Percentiles rank a stretch among this genome's conserved stretches.
Conservation (phyloP, 192 early-diverging fungal species). For the Coemansia sp. region DNA sequence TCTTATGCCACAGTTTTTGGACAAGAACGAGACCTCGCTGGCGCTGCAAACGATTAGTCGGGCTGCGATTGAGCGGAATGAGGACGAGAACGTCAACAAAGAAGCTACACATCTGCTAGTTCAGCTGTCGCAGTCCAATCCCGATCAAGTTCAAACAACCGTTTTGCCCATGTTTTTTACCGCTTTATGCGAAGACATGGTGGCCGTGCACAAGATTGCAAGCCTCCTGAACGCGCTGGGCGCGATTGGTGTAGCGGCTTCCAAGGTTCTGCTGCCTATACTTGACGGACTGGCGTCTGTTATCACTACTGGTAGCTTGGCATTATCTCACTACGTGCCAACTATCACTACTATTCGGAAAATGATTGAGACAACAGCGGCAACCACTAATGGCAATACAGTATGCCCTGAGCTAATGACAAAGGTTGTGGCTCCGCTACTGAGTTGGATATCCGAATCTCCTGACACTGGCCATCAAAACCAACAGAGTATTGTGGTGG, state of each 20-base stretch:
- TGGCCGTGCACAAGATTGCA: constrained; percentile 29
- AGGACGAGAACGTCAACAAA: constrained; percentile 53
- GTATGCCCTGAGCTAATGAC: constrained; percentile 12
- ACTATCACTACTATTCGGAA: constrained; percentile 39
- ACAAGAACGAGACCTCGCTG: constrained; percentile 54
- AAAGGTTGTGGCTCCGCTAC: constrained; percentile 18
- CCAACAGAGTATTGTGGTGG: constrained; percentile 14
- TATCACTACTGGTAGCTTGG: constrained; percentile 15
- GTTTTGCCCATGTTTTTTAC: constrained; percentile 46
- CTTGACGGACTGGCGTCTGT: constrained; percentile 20
- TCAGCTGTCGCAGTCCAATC: constrained; percentile 41
- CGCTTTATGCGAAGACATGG: constrained; percentile 31
- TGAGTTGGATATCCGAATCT: constrained; percentile 17
- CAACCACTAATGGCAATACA: background rate
- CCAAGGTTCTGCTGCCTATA: constrained; percentile 19
- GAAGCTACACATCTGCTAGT: constrained; percentile 47
- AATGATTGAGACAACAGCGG: constrained; percentile 29
- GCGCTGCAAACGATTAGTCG: constrained; percentile 41
- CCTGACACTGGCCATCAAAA: background rate
- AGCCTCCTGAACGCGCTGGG: constrained; percentile 43
- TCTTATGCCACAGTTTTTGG: constrained; percentile 57
- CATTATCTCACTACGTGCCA: constrained; percentile 17
- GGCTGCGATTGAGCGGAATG: constrained; percentile 45
- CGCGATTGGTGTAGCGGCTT: constrained; percentile 38
- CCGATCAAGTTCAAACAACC: constrained; percentile 21